Base-by-base conservation (phyloP, 768 basidiomycete species). In the Podaxis sp. region DNA sequence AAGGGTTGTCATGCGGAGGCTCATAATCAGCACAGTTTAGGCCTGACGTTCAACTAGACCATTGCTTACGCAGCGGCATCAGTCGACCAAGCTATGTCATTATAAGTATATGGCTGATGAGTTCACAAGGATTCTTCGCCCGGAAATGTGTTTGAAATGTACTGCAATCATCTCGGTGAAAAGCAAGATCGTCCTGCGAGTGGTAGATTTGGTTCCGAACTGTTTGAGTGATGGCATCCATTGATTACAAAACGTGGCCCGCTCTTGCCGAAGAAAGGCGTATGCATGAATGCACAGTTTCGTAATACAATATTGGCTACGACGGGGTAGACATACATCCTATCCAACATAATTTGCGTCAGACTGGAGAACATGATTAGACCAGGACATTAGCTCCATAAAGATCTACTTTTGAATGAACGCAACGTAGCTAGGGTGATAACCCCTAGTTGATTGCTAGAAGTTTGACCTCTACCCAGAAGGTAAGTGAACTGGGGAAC, bases 401-500 rank as follows among this genome's bases (percentile, higher is more conserved):
- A 47, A 38, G 41, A 49, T 62, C 54, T 62, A 62, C 61, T 62
- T 62, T 62, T 62, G 61, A 5, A n/a, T 9, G 19, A 53, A 55
- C 9, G 6, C 6, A 3, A 19, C 29, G 27, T 15, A 46, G n/a
- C 4, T 15, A 17, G 22, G 25, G 24, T 11, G 8, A 17, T 1
- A 41, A 6, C 24, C 6, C 33, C 78, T 79, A 89, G 73, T 87
- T 88, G 76, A 91, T 83, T 66, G 80, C 80, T 66, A 90, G 67
- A 29, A 90, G 82, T 72, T 91, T 91, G 70, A 88, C 85, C 79
- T 91, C 90, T 91, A 74, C 55, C 51, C 53, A 64, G 43, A 40
- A 59, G 8, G 46, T 46, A 38, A 25, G 40, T 29, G 52, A 62
- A 8, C 38, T 33, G 43, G 7, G 19, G 25, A 41, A 49, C 46